These are phyloP conservation scores for Fusarium kyushuense DNA, from an alignment of 2,329 filamentous ascomycete species.

Conservation along the genomic window DNA sequence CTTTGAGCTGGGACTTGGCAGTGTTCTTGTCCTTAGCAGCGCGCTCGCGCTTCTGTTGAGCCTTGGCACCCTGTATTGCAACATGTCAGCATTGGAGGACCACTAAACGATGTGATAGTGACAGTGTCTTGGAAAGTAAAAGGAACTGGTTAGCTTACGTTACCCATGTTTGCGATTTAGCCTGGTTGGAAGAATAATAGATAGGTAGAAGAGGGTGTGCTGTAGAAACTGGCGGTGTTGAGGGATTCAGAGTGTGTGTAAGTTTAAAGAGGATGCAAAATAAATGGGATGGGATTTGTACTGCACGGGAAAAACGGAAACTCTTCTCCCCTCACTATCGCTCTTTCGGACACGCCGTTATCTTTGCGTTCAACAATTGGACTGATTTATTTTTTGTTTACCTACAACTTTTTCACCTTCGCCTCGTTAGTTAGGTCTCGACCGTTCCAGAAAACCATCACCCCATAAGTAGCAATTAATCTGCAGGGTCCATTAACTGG, in stretches of 20 bases:
- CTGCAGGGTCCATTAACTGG: not conserved
- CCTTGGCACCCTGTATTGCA: conserved; percentile 68
- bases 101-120: not conserved
- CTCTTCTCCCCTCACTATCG: conserved; percentile 16
- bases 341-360: conserved; percentile 35
- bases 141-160: conserved; percentile 47
- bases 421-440: conserved; percentile 30
- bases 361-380: conserved; percentile 20
- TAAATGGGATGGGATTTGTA: conserved; percentile 21
- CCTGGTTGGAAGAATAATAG: conserved; percentile 12
- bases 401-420: not conserved
- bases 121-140: not conserved
- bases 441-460: conserved; percentile 30
- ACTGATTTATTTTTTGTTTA: conserved; percentile 16
- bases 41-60: conserved; percentile 79
- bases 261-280: conserved; percentile 17
- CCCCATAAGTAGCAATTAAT: not conserved
- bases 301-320: conserved; percentile 37
- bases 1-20: conserved; percentile 77
- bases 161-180: conserved; percentile 51
- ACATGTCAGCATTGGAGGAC: conserved; percentile 36
- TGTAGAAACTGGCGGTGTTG: conserved; percentile 32
- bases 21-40: conserved; percentile 70
- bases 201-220: conserved; percentile 17
- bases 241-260: conserved; percentile 18